Evolutionary conservation across 306 rosid genomes (phyloP), one percentile per base, ranked within the genome.

Genomic region (Dalbergia cultrata): DNA sequence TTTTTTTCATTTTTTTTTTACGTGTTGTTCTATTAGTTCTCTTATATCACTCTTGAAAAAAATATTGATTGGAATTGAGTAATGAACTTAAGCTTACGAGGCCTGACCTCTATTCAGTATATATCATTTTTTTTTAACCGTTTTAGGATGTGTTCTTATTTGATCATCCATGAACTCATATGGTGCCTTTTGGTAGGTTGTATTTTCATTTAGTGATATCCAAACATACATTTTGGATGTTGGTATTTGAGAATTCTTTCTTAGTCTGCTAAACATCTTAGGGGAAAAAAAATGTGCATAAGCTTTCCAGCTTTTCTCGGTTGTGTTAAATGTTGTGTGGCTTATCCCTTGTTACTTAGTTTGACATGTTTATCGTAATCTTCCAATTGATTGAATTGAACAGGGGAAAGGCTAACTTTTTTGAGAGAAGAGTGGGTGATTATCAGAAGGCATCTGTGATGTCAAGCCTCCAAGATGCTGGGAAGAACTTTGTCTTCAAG

Each of bases 331-430:
- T 50, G 49, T 18, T 31, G 65, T 59, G 41, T 59, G 34, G 18
- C 33, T 9, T 75, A 16, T 26, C 18, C 3, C 64, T 41, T 60
- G 47, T 21, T 47, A 18, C 52, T 22, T 70, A n/a, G 71, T 72
- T 31, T 59, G 35, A 72, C 41, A 49, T 60, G 67, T 85, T 44
- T 72, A 70, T 70, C 8, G 17, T 71, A 62, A 59, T 72, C 14
- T 57, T 60, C 22, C 22, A 16, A 54, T 37, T 82, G 87, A 26
- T 26, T 26, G 31, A 1, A 78, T 82, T 85, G 78, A 68, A 80
- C 94, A 94, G 98, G 78, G 98, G 98, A 76, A 94, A 94, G 94
- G 65, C 98, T 11, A 94, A 94, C 84, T 94, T 94, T 83, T 94
- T 94, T 56, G 98, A 94, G 84, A 89, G 92, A 82, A 89, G 97